Evolutionary conservation across 257 asterid genomes (phyloP).

Genomic region (Penstemon newberryi): DNA sequence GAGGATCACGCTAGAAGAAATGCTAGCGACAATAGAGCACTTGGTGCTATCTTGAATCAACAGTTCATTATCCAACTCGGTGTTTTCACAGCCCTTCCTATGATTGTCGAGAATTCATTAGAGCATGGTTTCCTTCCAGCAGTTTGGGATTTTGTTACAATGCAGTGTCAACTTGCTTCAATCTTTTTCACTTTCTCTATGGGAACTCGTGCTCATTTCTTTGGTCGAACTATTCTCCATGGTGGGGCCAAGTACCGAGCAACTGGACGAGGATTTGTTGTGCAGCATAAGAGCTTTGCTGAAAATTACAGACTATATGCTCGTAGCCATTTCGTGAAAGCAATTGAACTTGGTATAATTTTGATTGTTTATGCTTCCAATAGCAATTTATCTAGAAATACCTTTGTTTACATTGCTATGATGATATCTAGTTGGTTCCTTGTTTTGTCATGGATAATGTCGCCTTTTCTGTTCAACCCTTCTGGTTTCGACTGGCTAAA

Average conservation of each 20-base stretch:
- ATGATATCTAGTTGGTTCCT: slow-evolving; percentile 92
- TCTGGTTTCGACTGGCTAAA: slow-evolving; percentile 96
- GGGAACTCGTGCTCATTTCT: slow-evolving; percentile 93
- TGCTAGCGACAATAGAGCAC: slow-evolving; percentile 63
- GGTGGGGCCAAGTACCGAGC: slow-evolving; percentile 98
- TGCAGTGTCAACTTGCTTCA: slow-evolving; percentile 84
- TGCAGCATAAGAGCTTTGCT: slow-evolving; percentile 78
- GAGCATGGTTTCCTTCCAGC: slow-evolving; percentile 88
- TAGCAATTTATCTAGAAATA: slow-evolving; percentile 43
- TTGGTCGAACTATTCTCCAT: slow-evolving; percentile 87
- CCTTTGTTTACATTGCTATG: slow-evolving; percentile 79
- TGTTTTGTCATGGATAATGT: slow-evolving; percentile 83
- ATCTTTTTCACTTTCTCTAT: slow-evolving; percentile 78
- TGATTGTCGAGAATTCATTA: slow-evolving; percentile 86
- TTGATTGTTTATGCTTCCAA: slow-evolving; percentile 71
- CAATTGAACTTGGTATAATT: slow-evolving; percentile 89
- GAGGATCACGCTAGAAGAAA: slow-evolving; percentile 46
- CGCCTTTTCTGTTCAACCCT: slow-evolving; percentile 87
- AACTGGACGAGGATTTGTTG: slow-evolving; percentile 96
- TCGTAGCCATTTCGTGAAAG: slow-evolving; percentile 94
- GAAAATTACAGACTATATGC: slow-evolving; percentile 85
- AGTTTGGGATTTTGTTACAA: slow-evolving; percentile 82
- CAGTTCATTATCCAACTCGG: slow-evolving; percentile 89
- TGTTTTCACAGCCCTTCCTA: slow-evolving; percentile 84
- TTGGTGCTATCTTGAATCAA: slow-evolving; percentile 84